A percentile compares a stretch with the other conserved stretches of the same genome.
Conservation (phyloP, 208 protist genomes). For the Trypanosomatidae sp. region DNA sequence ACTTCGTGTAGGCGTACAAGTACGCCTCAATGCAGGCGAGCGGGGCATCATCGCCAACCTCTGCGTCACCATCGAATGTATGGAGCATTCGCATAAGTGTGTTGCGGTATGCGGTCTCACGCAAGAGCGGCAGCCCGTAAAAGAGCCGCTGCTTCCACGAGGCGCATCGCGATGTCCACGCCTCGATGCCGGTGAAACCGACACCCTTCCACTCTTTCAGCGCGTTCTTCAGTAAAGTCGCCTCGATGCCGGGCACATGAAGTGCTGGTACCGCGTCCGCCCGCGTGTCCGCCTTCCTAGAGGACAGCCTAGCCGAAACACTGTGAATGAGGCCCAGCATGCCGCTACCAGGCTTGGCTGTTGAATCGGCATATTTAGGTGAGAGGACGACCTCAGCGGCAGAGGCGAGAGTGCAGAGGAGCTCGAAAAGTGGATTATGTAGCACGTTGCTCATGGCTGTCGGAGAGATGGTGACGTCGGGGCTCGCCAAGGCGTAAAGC, state of each 20-base stretch:
- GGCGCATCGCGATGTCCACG: constrained; percentile 20
- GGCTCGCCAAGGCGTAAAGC: constrained; percentile 4
- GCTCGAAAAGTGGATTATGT: constrained; percentile 8
- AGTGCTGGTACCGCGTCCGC: constrained; percentile 10
- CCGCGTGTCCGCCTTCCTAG: not conserved
- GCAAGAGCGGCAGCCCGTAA: constrained; percentile 31
- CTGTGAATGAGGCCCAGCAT: constrained; percentile 39
- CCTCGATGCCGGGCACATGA: constrained; percentile 29
- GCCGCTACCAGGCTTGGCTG: not conserved
- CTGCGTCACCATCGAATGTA: constrained; percentile 19
- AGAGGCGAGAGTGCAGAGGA: constrained; percentile 30
- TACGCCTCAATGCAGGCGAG: constrained; percentile 43
- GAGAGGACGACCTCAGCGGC: constrained; percentile 30
- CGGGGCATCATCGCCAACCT: constrained; percentile 12
- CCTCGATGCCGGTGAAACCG: constrained; percentile 6
- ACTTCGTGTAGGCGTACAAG: constrained; percentile 33
- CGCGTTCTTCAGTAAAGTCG: constrained; percentile 20
- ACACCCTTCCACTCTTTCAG: constrained; percentile 12
- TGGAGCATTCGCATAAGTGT: constrained; percentile 39
- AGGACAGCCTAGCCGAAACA: constrained; percentile 24
- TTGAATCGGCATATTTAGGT: not conserved
- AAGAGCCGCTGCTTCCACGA: constrained; percentile 52
- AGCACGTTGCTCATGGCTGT: not conserved
- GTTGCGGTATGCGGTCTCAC: constrained; percentile 24
- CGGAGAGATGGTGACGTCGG: not conserved